phyloP scores from a whole-genome alignment of 2,329 filamentous ascomycete genomes.

The Macrophomina tecta region DNA sequence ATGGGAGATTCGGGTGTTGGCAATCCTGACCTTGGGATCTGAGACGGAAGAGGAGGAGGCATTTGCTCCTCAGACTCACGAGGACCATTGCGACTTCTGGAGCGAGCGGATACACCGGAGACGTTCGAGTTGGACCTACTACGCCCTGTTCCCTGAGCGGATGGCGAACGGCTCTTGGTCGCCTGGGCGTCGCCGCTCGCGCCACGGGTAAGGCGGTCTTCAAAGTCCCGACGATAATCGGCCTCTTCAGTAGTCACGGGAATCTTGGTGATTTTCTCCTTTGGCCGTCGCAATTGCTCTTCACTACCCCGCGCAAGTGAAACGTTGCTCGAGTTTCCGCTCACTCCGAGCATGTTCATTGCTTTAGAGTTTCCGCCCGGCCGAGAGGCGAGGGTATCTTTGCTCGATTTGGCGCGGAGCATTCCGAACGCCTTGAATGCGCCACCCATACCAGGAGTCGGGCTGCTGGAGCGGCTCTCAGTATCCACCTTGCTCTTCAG shows the following conservation, averaged over 20 bases:
- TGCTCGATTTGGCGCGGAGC: slow-evolving; percentile 70
- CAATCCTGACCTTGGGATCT: slow-evolving; percentile 31
- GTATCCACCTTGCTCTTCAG: slow-evolving; percentile 72
- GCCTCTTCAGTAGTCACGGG: slow-evolving; percentile 5
- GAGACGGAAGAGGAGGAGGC: slow-evolving; percentile 43
- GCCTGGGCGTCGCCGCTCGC: slow-evolving; percentile 43
- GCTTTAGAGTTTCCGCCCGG: slow-evolving; percentile 59
- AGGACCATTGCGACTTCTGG: slow-evolving; percentile 58
- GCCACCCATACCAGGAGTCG: slow-evolving; percentile 40
- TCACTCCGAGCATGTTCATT: slow-evolving; percentile 67
- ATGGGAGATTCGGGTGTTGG: slow-evolving; percentile 18
- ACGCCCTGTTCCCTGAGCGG: slow-evolving; percentile 49
- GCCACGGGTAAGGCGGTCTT: slow-evolving; percentile 40
- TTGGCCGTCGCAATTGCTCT: slow-evolving; percentile 1
- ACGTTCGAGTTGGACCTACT: slow-evolving; percentile 63
- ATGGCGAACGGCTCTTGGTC: slow-evolving; percentile 39
- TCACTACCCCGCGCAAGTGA: slow-evolving; percentile 37
- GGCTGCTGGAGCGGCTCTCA: slow-evolving; percentile 55
- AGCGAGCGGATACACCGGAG: slow-evolving; percentile 56
- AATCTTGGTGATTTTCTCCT: not conserved
- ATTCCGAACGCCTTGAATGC: slow-evolving; percentile 66
- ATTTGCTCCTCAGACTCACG: slow-evolving; percentile 56
- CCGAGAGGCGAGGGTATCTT: slow-evolving; percentile 65
- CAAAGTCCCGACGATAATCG: slow-evolving; percentile 42
- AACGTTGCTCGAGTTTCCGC: slow-evolving; percentile 49